These are phyloP conservation scores for Leonotis leonurus DNA, from an alignment of 257 asterid species.

Conservation along the genomic window DNA sequence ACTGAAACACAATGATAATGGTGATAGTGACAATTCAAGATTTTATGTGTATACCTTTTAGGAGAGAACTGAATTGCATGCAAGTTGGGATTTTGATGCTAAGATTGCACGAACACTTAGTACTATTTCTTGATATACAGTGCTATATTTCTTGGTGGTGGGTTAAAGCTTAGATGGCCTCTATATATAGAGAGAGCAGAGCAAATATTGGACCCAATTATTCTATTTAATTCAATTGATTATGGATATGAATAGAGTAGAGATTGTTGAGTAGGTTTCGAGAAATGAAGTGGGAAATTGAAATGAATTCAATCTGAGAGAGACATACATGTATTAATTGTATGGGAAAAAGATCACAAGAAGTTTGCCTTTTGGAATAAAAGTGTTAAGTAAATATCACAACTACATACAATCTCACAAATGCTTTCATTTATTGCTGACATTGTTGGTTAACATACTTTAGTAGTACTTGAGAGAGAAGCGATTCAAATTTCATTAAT, in stretches of 20 bases:
- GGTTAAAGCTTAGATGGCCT: not conserved
- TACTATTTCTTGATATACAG: not conserved
- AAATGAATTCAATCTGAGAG: constrained; percentile 21
- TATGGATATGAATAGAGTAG: constrained; percentile 9
- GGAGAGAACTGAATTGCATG: not conserved
- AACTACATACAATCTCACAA: constrained; percentile 11
- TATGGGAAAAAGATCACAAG: constrained; percentile 33
- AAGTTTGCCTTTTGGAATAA: constrained; percentile 37
- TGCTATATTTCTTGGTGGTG: not conserved
- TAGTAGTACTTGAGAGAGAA: constrained; percentile 13
- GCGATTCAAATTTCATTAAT: constrained; percentile 33
- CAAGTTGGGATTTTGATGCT: constrained; percentile 10
- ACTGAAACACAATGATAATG: not conserved
- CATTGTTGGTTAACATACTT: constrained; percentile 31
- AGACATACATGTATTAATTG: constrained; percentile 25
- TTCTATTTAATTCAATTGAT: constrained; percentile 22
- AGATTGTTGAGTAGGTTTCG: constrained; percentile 11
- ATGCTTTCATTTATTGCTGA: constrained; percentile 45
- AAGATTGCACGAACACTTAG: not conserved
- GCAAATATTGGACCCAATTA: not conserved
- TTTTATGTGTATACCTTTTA: constrained; percentile 9
- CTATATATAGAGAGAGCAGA: constrained; percentile 19
- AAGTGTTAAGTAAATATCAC: constrained; percentile 17
- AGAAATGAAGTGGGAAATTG: not conserved
- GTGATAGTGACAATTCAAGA: not conserved